phyloP scores from a whole-genome alignment of 1,284 basidiomycete species.

The Irpex rosettiformis region DNA sequence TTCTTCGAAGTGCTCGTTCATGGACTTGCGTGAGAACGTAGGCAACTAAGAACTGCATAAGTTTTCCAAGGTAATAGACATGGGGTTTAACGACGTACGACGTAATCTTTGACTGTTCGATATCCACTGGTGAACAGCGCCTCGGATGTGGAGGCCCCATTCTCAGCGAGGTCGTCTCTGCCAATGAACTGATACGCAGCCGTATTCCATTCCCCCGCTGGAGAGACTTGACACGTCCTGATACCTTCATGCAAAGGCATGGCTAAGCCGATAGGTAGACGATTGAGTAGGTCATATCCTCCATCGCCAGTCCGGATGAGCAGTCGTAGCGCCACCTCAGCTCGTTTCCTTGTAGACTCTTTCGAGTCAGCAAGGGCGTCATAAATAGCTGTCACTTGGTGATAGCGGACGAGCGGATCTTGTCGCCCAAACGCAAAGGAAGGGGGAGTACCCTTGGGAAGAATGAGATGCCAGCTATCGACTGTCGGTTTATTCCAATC shows the following conservation, averaged over 20 bases:
- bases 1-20: slow-evolving; percentile 47
- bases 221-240: slow-evolving; percentile 75
- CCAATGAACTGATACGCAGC: slow-evolving; percentile 75
- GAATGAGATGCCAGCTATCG: slow-evolving; percentile 43
- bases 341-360: slow-evolving; percentile 52
- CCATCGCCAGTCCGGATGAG: slow-evolving; percentile 46
- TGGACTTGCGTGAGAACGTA: slow-evolving; percentile 43
- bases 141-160: slow-evolving; percentile 41
- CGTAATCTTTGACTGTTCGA: slow-evolving; percentile 50
- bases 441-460: slow-evolving; percentile 47
- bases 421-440: slow-evolving; percentile 59
- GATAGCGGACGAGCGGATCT: slow-evolving; percentile 50
- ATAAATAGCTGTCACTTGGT: slow-evolving; percentile 52
- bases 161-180: slow-evolving; percentile 75
- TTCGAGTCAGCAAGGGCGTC: slow-evolving; percentile 52
- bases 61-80: too few species aligned
- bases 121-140: slow-evolving; percentile 49
- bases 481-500: slow-evolving; percentile 60
- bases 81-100: slow-evolving; percentile 53
- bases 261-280: slow-evolving; percentile 71
- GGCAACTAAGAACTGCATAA: slow-evolving; percentile 35
- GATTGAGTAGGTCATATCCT: slow-evolving; percentile 42
- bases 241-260: slow-evolving; percentile 83
- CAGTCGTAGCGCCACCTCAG: slow-evolving; percentile 57
- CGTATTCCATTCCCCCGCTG: slow-evolving; percentile 69